Evolutionary conservation across 441 rosid genomes (phyloP).

Genomic region (Eutrema salsugineum): DNA sequence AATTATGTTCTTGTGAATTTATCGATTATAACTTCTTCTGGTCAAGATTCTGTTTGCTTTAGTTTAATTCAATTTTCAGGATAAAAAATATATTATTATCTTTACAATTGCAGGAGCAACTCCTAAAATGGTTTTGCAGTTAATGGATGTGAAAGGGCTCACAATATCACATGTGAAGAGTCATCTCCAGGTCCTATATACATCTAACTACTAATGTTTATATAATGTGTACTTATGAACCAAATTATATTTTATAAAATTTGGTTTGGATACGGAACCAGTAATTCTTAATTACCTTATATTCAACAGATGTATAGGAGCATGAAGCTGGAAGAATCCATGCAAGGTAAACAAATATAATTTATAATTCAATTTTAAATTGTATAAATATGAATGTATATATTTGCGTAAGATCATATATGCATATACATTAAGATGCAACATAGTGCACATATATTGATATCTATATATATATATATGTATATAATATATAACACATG

Average conservation of each 20-base stretch:
- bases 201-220: background rate
- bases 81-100: background rate
- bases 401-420: background rate
- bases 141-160: constrained; percentile 62
- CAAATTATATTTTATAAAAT: background rate
- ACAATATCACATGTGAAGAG: constrained; percentile 70
- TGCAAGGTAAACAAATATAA: constrained; percentile 58
- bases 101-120: constrained; percentile 46
- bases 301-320: constrained; percentile 32
- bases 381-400: background rate
- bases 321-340: constrained; percentile 67
- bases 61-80: background rate
- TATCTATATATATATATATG: background rate
- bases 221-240: background rate
- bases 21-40: background rate
- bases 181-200: constrained; percentile 56
- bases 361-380: background rate
- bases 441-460: background rate
- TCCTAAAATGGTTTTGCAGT: constrained; percentile 60
- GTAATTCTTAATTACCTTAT: background rate
- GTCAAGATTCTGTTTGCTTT: background rate
- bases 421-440: background rate
- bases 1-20: background rate
- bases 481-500: background rate
- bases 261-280: background rate